phyloP scores from a whole-genome alignment of 352 stramenopile species.

The Peronospora belbahrii region DNA sequence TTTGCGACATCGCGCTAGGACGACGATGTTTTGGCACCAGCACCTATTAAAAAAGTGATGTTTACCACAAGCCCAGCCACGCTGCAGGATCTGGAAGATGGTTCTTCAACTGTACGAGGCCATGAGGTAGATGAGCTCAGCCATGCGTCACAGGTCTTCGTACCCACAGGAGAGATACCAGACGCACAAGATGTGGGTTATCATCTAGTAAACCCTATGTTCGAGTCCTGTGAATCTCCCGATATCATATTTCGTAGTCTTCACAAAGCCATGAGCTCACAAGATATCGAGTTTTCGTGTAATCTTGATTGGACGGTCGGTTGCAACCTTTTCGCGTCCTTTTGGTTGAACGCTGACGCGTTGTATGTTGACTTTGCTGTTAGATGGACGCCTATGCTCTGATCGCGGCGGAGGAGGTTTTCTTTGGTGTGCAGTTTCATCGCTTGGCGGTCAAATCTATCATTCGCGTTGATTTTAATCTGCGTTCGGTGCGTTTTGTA shows the following conservation, averaged over 20 bases:
- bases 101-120: conserved; percentile 13
- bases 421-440: conserved; percentile 53
- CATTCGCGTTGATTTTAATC: conserved; percentile 68
- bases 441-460: conserved; percentile 37
- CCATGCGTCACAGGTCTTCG: conserved; percentile 17
- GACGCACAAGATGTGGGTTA: conserved; percentile 42
- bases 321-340: neutral
- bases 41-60: conserved; percentile 24
- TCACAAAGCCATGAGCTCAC: conserved; percentile 31
- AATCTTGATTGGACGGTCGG: conserved; percentile 42
- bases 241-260: conserved; percentile 43
- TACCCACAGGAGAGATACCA: conserved; percentile 43
- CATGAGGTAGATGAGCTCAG: neutral
- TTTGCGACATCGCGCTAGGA: conserved; percentile 11
- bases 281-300: conserved; percentile 48
- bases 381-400: conserved; percentile 64
- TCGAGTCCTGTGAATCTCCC: conserved; percentile 51
- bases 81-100: conserved; percentile 33
- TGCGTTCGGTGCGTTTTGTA: conserved; percentile 35
- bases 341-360: neutral
- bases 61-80: conserved; percentile 28
- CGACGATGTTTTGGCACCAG: conserved; percentile 25
- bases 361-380: conserved; percentile 4
- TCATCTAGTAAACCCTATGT: conserved; percentile 62
- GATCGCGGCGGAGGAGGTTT: conserved; percentile 58